Percentiles rank a stretch among this genome's conserved stretches.
These are phyloP conservation scores for Phytopythium aichiense DNA, from an alignment of 352 stramenopile genomes.

Conservation along the genomic window DNA sequence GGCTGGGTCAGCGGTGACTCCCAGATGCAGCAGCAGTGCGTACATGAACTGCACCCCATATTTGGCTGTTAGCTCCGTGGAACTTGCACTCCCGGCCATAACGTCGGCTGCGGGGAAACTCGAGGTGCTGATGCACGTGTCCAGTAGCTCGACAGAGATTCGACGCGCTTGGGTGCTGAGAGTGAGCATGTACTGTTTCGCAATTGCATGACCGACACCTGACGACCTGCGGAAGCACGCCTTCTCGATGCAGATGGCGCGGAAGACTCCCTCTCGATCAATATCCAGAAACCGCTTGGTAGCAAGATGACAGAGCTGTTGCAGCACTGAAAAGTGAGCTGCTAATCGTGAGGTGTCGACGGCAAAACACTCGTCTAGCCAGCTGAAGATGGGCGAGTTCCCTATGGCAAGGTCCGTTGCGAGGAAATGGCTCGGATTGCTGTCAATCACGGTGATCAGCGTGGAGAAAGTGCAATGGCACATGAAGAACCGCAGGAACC, in stretches of 20 bases:
- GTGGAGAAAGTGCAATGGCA: constrained; percentile 22
- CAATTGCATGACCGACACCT: constrained; percentile 24
- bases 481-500: constrained; percentile 9
- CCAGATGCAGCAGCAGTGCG: constrained; percentile 43
- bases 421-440: constrained; percentile 9
- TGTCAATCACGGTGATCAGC: constrained; percentile 16
- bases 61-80: constrained; percentile 8
- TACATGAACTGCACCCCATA: constrained; percentile 37
- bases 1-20: constrained; percentile 12
- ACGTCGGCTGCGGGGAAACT: not conserved
- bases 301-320: not conserved
- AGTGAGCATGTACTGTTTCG: constrained; percentile 37
- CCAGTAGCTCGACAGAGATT: constrained; percentile 6
- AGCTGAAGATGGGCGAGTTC: constrained; percentile 26
- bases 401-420: constrained; percentile 12
- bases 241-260: constrained; percentile 34
- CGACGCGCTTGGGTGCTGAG: constrained; percentile 13
- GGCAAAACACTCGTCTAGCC: constrained; percentile 61
- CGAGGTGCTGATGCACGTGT: not conserved
- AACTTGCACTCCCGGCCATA: too few species aligned
- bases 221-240: constrained; percentile 26
- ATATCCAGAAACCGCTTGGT: not conserved
- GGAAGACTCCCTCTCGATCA: not conserved
- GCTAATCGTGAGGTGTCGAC: constrained; percentile 23
- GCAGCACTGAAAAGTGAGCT: not conserved